Base-by-base conservation (phyloP, 2,329 filamentous ascomycete species). In the Pyrenophora tritici-repentis region DNA sequence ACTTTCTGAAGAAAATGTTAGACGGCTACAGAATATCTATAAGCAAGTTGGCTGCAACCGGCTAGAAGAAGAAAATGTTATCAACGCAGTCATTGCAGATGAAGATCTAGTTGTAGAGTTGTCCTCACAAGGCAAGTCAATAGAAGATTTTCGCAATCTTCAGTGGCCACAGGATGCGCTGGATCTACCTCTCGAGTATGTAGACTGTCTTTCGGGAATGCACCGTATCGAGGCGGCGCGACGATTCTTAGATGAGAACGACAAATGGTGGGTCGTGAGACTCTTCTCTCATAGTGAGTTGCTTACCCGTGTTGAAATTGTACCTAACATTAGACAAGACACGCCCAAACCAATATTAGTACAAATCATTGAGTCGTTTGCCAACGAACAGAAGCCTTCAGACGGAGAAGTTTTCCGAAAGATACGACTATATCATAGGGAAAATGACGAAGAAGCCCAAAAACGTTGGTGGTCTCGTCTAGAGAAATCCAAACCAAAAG, bases 331-430 rank as follows among this genome's bases (percentile, higher is more conserved):
- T 2, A 49, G 5, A 44, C 26, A 13, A 61, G 55, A 52, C 6
- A 56, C 37, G 6, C 46, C 45, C 31, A 41, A 47, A 10, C 29
- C 12, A 18, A n/a, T 55, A 36, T 34, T 56, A 20, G 49, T 39
- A n/a, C 22, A 7, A 9, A 45, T 45, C 22, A 29, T 45, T 38
- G 22, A 45, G 22, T 37, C 33, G 18, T 62, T 47, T 17, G 3
- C 22, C 1, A 55, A 65, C 32, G 48, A 66, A 44, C 42, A 62
- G 49, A 56, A 37, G 34, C 55, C 50, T 37, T 46, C 47, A 22
- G 56, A 66, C 42, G 46, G 63, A 3, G 47, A 58, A 20, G 65
- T 65, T 0, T 65, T 65, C 18, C 48, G 54, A 8, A 66, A 58
- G 31, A 66, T 65, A n/a, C 32, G 46, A 5, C 14, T 56, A 3